Base-by-base conservation (phyloP, 805 yeast genomes). In the Cyberlindnera bimundalis region DNA sequence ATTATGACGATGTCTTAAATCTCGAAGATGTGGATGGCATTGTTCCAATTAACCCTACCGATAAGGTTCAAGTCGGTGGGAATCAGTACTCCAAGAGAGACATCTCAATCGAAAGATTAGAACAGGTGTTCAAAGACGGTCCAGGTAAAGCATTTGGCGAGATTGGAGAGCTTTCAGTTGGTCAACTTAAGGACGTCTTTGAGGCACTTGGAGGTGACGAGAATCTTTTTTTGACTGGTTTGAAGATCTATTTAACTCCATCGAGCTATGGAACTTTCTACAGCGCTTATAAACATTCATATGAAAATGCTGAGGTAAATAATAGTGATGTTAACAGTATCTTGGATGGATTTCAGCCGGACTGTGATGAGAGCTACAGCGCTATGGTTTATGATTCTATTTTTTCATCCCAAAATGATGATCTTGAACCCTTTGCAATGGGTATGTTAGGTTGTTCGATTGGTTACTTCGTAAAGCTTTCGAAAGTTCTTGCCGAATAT, bases 111-210 rank as follows among this genome's bases (percentile, higher is more conserved):
- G 38, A 33, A 10, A 29, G 29, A 15, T 24, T 37, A n/a, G 15
- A 33, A 4, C 26, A 31, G 12, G 27, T 33, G 9, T 37, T 33
- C 25, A 6, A 19, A 8, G 29, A 19, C 16, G 48, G 31, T 2
- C 16, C 30, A 5, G 14, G 12, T 7, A 24, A 28, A 13, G 33
- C 36, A 3, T 33, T 45, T 35, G 45, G 42, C 4, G 35, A 31
- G 1, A 18, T 30, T 18, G n/a, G 23, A 5, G 38, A 35, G 11
- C 16, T 38, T 7, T 40, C 42, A 4, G 13, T 36, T 25, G 40
- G 44, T 3, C 35, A 28, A 21, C 39, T 40, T 21, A 15, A 23
- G 4, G 45, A 45, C 18, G 37, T 38, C 6, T 21, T 30, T 20
- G 46, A 42, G 2, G 39, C 46, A 16, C 20, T 42, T 7, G 24